Evolutionary conservation across 768 basidiomycete species (phyloP).

Genomic region (Termitomyces sp.): DNA sequence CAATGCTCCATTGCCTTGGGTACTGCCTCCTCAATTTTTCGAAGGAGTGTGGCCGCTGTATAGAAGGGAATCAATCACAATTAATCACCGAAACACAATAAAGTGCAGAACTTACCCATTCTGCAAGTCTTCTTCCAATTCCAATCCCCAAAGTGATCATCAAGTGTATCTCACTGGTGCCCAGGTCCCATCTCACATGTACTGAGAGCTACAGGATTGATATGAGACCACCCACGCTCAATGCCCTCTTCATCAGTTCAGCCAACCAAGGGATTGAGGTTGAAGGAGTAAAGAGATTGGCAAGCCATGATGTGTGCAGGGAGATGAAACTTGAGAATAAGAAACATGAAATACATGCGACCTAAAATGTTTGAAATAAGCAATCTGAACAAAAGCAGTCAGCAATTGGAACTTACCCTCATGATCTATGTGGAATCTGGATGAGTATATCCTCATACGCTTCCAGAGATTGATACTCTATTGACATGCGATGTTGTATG

Average conservation of each 20-base stretch:
- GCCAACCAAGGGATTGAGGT: constrained; percentile 17
- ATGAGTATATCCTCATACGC: constrained; percentile 11
- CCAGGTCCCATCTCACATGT: constrained; percentile 32
- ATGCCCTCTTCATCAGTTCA: constrained; percentile 28
- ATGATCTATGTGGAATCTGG: not conserved
- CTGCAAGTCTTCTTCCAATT: constrained; percentile 22
- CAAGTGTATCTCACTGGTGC: constrained; percentile 17
- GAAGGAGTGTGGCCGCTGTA: not conserved
- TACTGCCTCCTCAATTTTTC: constrained; percentile 5
- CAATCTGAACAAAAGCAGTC: no score
- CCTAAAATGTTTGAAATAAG: not conserved
- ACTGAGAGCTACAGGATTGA: constrained; percentile 21
- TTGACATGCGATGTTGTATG: constrained; percentile 30
- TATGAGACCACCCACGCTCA: constrained; percentile 25
- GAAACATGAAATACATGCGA: constrained; percentile 3
- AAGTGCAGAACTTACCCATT: no score
- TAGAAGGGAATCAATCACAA: no score
- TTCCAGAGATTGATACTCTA: constrained; percentile 20
- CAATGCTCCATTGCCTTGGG: not conserved
- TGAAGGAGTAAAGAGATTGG: constrained; percentile 18
- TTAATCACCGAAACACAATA: no score
- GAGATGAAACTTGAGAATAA: constrained; percentile 23
- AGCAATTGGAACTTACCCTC: not conserved
- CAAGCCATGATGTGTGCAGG: constrained; percentile 20
- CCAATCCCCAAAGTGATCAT: constrained; percentile 20